Evolutionary conservation across 352 stramenopile genomes (phyloP).

Genomic region (Pythium monospermum): DNA sequence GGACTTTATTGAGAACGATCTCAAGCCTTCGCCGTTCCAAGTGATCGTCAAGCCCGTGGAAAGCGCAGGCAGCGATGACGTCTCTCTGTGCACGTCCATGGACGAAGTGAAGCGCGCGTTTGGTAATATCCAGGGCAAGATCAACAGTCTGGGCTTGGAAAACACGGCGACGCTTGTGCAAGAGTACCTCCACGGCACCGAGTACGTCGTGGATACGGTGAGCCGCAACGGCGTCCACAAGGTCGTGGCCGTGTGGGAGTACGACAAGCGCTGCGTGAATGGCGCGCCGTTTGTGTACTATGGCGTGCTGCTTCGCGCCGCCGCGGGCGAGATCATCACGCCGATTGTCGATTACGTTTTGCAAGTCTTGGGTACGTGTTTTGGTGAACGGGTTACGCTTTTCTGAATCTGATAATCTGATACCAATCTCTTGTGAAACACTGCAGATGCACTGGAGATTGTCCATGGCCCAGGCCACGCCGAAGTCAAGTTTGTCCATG

Average conservation of each 20-base stretch:
- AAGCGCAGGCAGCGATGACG: conserved; percentile 92
- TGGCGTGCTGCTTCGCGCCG: conserved; percentile 67
- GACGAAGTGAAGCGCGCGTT: conserved; percentile 90
- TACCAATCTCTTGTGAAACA: too few relatives aligned
- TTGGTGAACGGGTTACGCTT: too few relatives aligned
- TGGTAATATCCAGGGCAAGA: conserved; percentile 88
- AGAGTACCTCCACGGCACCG: conserved; percentile 91
- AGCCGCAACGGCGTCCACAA: conserved; percentile 91
- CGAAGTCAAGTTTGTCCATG: conserved; percentile 82
- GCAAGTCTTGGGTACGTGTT: conserved; percentile 35
- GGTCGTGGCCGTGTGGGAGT: conserved; percentile 95
- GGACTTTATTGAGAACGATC: conserved; percentile 70
- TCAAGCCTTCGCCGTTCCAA: conserved; percentile 44
- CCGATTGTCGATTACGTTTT: conserved; percentile 60
- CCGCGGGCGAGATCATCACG: conserved; percentile 39
- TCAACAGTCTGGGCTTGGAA: conserved; percentile 79
- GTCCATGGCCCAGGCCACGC: conserved; percentile 79
- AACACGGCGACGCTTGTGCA: conserved; percentile 92
- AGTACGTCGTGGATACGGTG: conserved; percentile 97
- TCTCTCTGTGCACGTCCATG: conserved; percentile 88
- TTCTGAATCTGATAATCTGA: too few relatives aligned
- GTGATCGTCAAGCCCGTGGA: conserved; percentile 93
- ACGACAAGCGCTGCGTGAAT: conserved; percentile 95
- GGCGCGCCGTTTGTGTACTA: conserved; percentile 94
- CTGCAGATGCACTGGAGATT: conserved; percentile 73